Percentiles rank a stretch among this genome's conserved stretches.
phyloP scores from a whole-genome alignment of 495 filamentous ascomycete species.

The Parachaetomium inaequale region DNA sequence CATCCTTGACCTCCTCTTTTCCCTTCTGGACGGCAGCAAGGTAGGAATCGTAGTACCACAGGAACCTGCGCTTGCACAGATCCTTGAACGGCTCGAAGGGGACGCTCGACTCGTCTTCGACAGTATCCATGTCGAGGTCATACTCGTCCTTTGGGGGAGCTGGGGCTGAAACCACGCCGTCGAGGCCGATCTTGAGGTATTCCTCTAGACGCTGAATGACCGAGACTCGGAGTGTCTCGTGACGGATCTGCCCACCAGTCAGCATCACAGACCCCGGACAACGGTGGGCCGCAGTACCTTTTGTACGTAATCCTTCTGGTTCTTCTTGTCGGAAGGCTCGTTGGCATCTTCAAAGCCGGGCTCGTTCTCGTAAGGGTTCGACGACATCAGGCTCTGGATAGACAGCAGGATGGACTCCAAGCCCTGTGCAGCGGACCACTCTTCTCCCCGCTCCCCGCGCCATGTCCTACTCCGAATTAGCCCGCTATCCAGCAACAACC shows the following conservation, averaged over 20 bases:
- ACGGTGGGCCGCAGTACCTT: slow-evolving; percentile 58
- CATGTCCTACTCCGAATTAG: slow-evolving; percentile 69
- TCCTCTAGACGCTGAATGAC: slow-evolving; percentile 82
- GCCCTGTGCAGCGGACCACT: slow-evolving; percentile 95
- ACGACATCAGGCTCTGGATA: slow-evolving; percentile 92
- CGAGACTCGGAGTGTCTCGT: slow-evolving; percentile 84
- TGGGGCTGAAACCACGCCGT: slow-evolving; percentile 42
- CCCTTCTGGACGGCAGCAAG: slow-evolving; percentile 63
- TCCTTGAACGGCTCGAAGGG: slow-evolving; percentile 81
- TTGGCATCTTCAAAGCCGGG: slow-evolving; percentile 83
- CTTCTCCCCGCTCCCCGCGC: slow-evolving; percentile 81
- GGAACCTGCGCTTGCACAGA: slow-evolving; percentile 82
- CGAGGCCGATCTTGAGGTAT: slow-evolving; percentile 61
- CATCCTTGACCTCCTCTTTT: slow-evolving; percentile 55
- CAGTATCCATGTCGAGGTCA: slow-evolving; percentile 48
- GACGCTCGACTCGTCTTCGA: slow-evolving; percentile 50
- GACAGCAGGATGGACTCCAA: slow-evolving; percentile 92
- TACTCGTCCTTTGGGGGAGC: slow-evolving; percentile 47
- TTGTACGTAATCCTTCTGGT: slow-evolving; percentile 73
- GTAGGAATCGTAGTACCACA: slow-evolving; percentile 95
- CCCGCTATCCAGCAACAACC: background rate
- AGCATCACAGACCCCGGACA: background rate
- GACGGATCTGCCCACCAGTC: slow-evolving; percentile 63
- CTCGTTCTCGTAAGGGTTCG: slow-evolving; percentile 94
- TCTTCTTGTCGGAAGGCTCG: slow-evolving; percentile 62